phyloP scores from a whole-genome alignment of 345 rosid species.

The Eucalyptus cloeziana region DNA sequence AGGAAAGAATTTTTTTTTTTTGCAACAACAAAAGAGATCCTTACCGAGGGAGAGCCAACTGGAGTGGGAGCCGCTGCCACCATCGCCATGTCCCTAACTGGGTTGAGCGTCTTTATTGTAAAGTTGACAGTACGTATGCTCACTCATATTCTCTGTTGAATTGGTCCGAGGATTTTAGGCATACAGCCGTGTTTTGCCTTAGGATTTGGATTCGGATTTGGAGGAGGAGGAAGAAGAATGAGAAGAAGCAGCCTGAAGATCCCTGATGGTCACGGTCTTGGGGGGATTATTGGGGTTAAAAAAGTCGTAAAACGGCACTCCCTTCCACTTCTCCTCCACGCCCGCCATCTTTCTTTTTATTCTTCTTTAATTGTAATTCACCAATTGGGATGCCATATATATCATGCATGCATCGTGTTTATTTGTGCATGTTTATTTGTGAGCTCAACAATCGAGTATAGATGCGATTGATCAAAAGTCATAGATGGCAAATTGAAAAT shows the following conservation, averaged over 20 bases:
- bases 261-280: neutral
- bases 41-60: neutral
- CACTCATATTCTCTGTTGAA: neutral
- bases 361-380: too few relatives aligned
- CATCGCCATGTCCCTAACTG: neutral
- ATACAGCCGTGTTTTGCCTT: neutral
- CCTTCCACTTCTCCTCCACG: neutral
- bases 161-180: neutral
- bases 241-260: neutral
- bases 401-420: neutral
- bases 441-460: neutral
- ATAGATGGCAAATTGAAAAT: neutral
- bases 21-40: neutral
- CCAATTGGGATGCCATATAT: neutral
- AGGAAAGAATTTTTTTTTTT: neutral
- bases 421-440: neutral
- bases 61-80: neutral
- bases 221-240: neutral
- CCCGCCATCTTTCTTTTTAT: neutral
- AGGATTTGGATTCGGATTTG: neutral
- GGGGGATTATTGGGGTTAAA: neutral
- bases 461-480: neutral
- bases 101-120: too few relatives aligned
- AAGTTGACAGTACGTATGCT: too few relatives aligned
- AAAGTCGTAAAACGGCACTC: neutral